A percentile compares a stretch with the other conserved stretches of the same genome.
Conservation (phyloP, 2,329 filamentous ascomycete genomes). For the Ceratocystis huliohia region DNA sequence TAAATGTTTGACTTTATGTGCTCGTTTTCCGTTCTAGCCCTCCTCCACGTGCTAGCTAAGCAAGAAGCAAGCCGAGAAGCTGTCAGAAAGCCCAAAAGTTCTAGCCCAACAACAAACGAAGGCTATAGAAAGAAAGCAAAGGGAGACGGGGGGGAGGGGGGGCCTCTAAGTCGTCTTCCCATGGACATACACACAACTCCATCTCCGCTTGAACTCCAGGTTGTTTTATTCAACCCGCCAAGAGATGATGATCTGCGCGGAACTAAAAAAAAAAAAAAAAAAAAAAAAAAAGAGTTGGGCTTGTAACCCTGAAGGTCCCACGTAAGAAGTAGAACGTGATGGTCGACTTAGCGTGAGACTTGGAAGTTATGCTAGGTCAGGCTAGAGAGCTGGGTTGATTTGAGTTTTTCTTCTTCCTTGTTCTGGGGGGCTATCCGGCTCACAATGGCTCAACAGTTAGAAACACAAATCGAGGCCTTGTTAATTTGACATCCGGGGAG, state of each 20-base stretch:
- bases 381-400: background rate
- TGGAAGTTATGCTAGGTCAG: background rate
- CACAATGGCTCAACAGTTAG: background rate
- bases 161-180: background rate
- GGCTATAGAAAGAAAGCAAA: background rate
- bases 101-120: background rate
- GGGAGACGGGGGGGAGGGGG: background rate
- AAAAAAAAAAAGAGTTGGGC: background rate
- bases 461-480: background rate
- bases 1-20: background rate
- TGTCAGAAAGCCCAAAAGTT: background rate
- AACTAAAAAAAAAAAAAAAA: background rate
- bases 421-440: background rate
- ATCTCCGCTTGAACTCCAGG: background rate
- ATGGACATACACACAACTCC: background rate
- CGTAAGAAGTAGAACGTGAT: background rate
- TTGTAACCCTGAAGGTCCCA: background rate
- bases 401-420: conserved; percentile 6
- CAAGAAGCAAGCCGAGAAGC: background rate
- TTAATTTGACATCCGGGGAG: background rate
- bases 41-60: conserved; percentile 6
- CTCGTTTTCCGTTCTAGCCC: background rate
- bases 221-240: background rate
- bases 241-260: conserved; percentile 4
- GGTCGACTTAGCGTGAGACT: background rate